Evolutionary conservation across 1,284 basidiomycete genomes (phyloP), one percentile per base, ranked within the genome.

Genomic region (Apiotrichum mycotoxinovorans): DNA sequence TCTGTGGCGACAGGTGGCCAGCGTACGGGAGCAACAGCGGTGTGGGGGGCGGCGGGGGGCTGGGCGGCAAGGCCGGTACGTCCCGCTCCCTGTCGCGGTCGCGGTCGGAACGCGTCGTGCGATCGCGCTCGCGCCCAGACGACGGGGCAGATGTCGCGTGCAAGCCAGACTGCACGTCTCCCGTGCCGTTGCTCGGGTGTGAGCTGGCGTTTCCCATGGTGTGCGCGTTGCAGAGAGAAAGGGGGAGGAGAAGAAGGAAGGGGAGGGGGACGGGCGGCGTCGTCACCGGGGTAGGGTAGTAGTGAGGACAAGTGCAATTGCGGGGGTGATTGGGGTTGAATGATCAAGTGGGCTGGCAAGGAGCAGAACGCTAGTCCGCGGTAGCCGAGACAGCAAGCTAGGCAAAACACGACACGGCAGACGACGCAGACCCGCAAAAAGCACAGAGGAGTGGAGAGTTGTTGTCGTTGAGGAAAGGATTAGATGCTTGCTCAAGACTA

Each of bases 1-100:
- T 91, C 72, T 95, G 90, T 1, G 94, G 92, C 44, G 84, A 80
- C 51, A 97, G 84, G 73, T 83, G 83, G 54, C 95, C 95, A 64
- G 78, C 78, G 59, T 81, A 79, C 43, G 82, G 78, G 40, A 78
- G 56, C 7, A 75, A 66, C 5, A 73, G 57, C 0, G 76, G 86
- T 83, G 81, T 94, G 85, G 74, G 88, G 83, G 58, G 86, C 80
- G 69, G 89, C 18, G 71, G 67, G 17, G 71, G 71, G 15, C 70
- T 70, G 12, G 70, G 65, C 0, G 71, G 62, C n/a, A 58, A 54
- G 3, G 62, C 51, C 1, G 72, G 72, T 42, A 35, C 51, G n/a
- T 51, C 44, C 42, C 37, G 40, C 26, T 37, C 22, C 10, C 65
- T 65, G 22, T 70, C 69, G 20, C 68, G 55, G 26, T 66, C 65